phyloP scores from a whole-genome alignment of 1,284 basidiomycete genomes.

The Apiotrichum mycotoxinovorans region DNA sequence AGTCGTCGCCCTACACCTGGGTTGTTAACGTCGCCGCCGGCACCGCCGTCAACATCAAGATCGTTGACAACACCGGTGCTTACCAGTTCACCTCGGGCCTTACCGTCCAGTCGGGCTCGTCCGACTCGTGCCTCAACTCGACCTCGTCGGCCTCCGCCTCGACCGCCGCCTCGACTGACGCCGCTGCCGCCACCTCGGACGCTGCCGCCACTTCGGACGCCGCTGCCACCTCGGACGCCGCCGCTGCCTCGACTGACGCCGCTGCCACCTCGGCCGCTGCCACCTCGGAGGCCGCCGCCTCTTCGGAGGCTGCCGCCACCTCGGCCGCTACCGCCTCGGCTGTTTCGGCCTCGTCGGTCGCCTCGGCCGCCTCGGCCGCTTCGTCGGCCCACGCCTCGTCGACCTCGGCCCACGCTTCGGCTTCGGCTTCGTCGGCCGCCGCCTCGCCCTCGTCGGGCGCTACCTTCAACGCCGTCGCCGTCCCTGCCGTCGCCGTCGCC shows the following conservation, averaged over 20 bases:
- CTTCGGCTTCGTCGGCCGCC: conserved; percentile 19
- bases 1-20: conserved; percentile 38
- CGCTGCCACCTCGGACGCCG: not conserved
- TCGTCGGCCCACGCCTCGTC: conserved; percentile 6
- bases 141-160: not conserved
- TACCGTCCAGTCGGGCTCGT: conserved; percentile 34
- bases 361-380: conserved; percentile 8
- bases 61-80: conserved; percentile 37
- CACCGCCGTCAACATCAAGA: conserved; percentile 37
- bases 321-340: conserved; percentile 4
- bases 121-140: conserved; percentile 27
- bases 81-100: conserved; percentile 34
- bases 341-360: conserved; percentile 11
- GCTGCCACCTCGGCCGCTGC: conserved; percentile 2
- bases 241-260: conserved; percentile 1
- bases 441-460: conserved; percentile 9
- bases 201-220: conserved; percentile 9
- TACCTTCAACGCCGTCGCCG: conserved; percentile 19
- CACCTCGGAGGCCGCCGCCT: conserved; percentile 5
- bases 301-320: conserved; percentile 5
- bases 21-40: conserved; percentile 34
- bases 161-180: conserved; percentile 12
- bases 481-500: conserved; percentile 35
- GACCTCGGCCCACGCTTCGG: conserved; percentile 15
- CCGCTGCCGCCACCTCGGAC: not conserved